phyloP scores from a whole-genome alignment of 2,329 filamentous ascomycete genomes.

The Hypoxylon sp. region DNA sequence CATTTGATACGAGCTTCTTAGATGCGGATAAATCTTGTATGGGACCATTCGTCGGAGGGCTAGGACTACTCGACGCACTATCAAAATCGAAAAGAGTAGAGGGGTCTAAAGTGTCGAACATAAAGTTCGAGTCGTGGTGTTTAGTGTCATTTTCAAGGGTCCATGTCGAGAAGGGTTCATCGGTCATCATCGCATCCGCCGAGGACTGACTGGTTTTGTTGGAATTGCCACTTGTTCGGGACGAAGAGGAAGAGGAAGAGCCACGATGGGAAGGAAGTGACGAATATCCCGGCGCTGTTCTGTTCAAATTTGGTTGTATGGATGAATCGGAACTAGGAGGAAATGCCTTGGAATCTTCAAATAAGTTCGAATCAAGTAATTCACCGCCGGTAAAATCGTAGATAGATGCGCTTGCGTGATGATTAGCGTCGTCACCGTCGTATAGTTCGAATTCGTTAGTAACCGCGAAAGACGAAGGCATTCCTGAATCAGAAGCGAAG shows the following conservation, averaged over 20 bases:
- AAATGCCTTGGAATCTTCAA: slow-evolving; percentile 45
- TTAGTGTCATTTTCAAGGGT: slow-evolving; percentile 39
- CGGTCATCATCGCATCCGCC: slow-evolving; percentile 50
- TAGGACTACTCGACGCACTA: slow-evolving; percentile 71
- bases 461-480: slow-evolving; percentile 50
- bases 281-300: slow-evolving; percentile 32
- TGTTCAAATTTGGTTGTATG: slow-evolving; percentile 30
- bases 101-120: slow-evolving; percentile 48
- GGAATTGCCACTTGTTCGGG: slow-evolving; percentile 47
- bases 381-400: slow-evolving; percentile 53
- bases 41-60: slow-evolving; percentile 50
- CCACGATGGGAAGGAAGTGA: slow-evolving; percentile 50
- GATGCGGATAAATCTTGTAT: slow-evolving; percentile 40
- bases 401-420: slow-evolving; percentile 51
- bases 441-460: slow-evolving; percentile 58
- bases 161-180: slow-evolving; percentile 43
- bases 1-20: slow-evolving; percentile 39
- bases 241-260: slow-evolving; percentile 54
- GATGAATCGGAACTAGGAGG: slow-evolving; percentile 25
- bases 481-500: slow-evolving; percentile 55
- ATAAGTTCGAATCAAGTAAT: slow-evolving; percentile 38
- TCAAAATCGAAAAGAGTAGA: slow-evolving; percentile 70
- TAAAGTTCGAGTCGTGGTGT: slow-evolving; percentile 43
- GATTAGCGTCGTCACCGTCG: slow-evolving; percentile 52
- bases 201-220: slow-evolving; percentile 52